Percentiles rank a stretch among this genome's conserved stretches.
Evolutionary conservation across 2,329 filamentous ascomycete genomes (phyloP).

Genomic region (Aspergillus luchuensis): DNA sequence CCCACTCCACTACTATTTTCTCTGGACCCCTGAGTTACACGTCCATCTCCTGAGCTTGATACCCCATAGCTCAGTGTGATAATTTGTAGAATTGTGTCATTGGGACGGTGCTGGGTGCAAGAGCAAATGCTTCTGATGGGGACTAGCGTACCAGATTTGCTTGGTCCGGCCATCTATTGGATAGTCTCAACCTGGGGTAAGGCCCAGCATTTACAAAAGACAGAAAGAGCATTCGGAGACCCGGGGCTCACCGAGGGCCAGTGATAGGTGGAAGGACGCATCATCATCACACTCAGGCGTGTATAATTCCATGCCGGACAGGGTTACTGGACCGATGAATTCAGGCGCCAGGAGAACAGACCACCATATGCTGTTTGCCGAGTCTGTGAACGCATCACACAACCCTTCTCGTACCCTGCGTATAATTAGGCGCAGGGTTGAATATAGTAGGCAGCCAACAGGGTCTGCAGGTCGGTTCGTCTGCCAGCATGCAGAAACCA

Average conservation of each 20-base stretch:
- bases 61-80: neutral
- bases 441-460: conserved; percentile 1
- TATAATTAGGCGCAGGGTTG: conserved; percentile 4
- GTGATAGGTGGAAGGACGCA: conserved; percentile 1
- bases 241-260: neutral
- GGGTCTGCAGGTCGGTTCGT: conserved; percentile 6
- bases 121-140: neutral
- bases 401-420: conserved; percentile 1
- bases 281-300: neutral
- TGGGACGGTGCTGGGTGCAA: neutral
- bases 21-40: neutral
- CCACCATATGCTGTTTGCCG: conserved; percentile 3
- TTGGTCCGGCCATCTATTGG: neutral
- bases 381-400: conserved; percentile 2
- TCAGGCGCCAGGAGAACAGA: conserved; percentile 2
- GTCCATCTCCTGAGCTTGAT: neutral
- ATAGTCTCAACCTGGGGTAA: neutral
- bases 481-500: conserved; percentile 5
- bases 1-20: neutral
- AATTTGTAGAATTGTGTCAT: neutral
- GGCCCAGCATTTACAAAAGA: neutral
- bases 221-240: neutral
- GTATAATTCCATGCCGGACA: neutral
- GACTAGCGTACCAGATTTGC: neutral
- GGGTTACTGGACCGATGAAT: neutral